These are phyloP conservation scores for Sugiyamaella boreocaroliniensis DNA, from an alignment of 805 yeast species.

Conservation along the genomic window DNA sequence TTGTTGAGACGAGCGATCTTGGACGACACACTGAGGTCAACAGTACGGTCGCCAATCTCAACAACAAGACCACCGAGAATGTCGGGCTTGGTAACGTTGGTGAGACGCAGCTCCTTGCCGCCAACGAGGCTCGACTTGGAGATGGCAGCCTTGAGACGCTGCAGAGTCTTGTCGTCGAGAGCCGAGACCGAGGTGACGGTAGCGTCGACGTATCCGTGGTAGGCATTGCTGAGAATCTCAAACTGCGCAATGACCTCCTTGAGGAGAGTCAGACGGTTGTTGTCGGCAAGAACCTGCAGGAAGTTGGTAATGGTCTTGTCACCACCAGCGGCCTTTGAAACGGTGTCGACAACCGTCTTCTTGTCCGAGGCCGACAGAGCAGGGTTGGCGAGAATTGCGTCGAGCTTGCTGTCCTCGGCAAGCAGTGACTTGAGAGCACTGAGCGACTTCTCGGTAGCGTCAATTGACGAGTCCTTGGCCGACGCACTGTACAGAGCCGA, in stretches of 20 bases:
- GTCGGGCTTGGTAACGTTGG: constrained; percentile 79
- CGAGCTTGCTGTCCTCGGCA: constrained; percentile 56
- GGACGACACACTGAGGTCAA: constrained; percentile 80
- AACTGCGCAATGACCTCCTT: constrained; percentile 62
- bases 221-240: constrained; percentile 73
- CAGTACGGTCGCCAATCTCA: constrained; percentile 94
- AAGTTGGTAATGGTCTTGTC: constrained; percentile 75
- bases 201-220: constrained; percentile 89
- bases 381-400: constrained; percentile 66
- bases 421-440: constrained; percentile 49
- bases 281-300: constrained; percentile 79
- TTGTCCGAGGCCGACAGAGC: constrained; percentile 73
- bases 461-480: constrained; percentile 70
- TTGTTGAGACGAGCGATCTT: constrained; percentile 86
- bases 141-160: constrained; percentile 72
- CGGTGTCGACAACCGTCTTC: constrained; percentile 55
- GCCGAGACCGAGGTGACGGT: constrained; percentile 80
- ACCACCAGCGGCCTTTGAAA: constrained; percentile 43
- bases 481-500: constrained; percentile 91
- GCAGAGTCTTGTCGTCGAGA: constrained; percentile 72
- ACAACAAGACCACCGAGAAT: constrained; percentile 94
- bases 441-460: constrained; percentile 61
- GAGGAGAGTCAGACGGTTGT: constrained; percentile 81
- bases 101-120: constrained; percentile 78
- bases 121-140: constrained; percentile 77